Conservation (phyloP, 1,284 basidiomycete genomes). For the Moesziomyces sp. region DNA sequence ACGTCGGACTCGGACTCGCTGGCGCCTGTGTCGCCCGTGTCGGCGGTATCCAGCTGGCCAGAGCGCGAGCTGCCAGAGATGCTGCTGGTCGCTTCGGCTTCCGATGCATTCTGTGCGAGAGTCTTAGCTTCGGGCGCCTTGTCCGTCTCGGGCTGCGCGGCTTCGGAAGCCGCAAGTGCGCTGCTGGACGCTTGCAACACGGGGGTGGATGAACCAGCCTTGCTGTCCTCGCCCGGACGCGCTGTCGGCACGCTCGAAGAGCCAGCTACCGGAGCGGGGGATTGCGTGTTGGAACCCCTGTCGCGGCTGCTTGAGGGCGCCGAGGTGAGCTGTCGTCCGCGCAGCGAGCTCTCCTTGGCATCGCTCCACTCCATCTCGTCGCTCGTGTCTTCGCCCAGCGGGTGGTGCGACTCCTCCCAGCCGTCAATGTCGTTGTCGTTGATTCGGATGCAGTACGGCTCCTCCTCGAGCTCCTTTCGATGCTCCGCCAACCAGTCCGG, state of each 20-base stretch:
- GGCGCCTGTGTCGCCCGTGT: constrained; percentile 18
- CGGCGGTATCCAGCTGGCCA: constrained; percentile 9
- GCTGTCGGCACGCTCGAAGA: neutral
- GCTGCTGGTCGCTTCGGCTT: constrained; percentile 32
- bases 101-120: constrained; percentile 2
- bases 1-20: constrained; percentile 34
- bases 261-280: constrained; percentile 12
- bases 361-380: constrained; percentile 58
- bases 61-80: constrained; percentile 30
- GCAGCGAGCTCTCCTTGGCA: constrained; percentile 37
- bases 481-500: constrained; percentile 48
- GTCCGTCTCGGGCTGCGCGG: neutral
- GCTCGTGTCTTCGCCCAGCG: constrained; percentile 50
- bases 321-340: constrained; percentile 13
- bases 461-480: constrained; percentile 38
- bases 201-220: constrained; percentile 14
- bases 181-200: neutral
- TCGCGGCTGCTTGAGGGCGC: constrained; percentile 7
- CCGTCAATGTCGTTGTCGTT: constrained; percentile 47
- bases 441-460: constrained; percentile 51
- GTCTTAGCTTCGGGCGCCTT: neutral
- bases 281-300: constrained; percentile 15
- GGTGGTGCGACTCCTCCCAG: constrained; percentile 48
- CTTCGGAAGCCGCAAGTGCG: neutral
- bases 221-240: neutral